Conservation (phyloP, 2,329 filamentous ascomycete species). For the Teratosphaeriaceae sp. region DNA sequence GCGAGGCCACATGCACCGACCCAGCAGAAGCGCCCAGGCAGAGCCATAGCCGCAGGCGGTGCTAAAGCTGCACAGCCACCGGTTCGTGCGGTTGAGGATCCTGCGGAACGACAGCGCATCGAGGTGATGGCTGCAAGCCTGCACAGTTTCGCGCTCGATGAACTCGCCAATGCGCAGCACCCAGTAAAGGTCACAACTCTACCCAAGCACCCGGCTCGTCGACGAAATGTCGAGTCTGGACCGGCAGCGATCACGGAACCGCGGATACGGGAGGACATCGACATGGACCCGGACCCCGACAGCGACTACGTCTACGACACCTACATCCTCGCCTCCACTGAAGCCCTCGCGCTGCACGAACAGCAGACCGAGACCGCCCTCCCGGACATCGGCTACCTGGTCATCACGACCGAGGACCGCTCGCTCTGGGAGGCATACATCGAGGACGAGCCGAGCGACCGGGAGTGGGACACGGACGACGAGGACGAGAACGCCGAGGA, state of each 20-base stretch:
- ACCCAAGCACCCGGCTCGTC: slow-evolving; percentile 22
- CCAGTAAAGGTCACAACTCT: slow-evolving; percentile 18
- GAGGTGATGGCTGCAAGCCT: slow-evolving; percentile 20
- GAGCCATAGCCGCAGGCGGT: slow-evolving; percentile 15
- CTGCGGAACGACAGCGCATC: slow-evolving; percentile 4
- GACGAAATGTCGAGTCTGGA: slow-evolving; percentile 20
- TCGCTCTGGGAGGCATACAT: slow-evolving; percentile 52
- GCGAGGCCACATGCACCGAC: not conserved
- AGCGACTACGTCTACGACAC: slow-evolving; percentile 57
- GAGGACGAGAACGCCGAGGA: slow-evolving; percentile 66
- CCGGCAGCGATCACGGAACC: slow-evolving; percentile 7
- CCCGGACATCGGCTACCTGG: slow-evolving; percentile 38
- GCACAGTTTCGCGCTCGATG: slow-evolving; percentile 23
- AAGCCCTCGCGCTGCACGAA: slow-evolving; percentile 19
- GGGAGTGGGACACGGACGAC: slow-evolving; percentile 53
- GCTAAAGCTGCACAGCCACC: not conserved
- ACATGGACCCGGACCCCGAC: slow-evolving; percentile 37
- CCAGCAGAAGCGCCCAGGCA: slow-evolving; percentile 18
- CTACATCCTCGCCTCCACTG: slow-evolving; percentile 45
- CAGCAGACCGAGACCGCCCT: slow-evolving; percentile 19
- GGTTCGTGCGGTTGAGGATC: not conserved
- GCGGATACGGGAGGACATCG: slow-evolving; percentile 17
- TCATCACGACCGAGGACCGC: slow-evolving; percentile 46
- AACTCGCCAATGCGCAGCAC: slow-evolving; percentile 14
- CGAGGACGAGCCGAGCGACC: slow-evolving; percentile 45